Percentiles rank a stretch among this genome's conserved stretches.
phyloP scores from a whole-genome alignment of 805 yeast species.

The Candida hungchunana region DNA sequence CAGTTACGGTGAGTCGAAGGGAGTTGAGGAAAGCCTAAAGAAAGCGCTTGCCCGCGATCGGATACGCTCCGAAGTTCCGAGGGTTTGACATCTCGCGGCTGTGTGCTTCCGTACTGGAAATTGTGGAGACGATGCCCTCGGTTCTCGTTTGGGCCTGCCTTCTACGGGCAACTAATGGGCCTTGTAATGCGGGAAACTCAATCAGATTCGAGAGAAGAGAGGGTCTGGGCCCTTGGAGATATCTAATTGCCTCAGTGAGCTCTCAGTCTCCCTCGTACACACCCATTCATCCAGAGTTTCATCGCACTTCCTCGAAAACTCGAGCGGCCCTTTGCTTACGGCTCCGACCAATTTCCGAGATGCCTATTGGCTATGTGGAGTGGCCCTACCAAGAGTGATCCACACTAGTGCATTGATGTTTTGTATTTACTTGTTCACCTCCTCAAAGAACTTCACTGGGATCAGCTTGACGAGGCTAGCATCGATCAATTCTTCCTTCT shows the following conservation, averaged over 20 bases:
- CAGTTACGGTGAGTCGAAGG: no score
- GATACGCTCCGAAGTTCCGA: constrained; percentile 8
- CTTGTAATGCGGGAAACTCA: no score
- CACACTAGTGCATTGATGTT: no score
- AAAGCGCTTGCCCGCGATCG: constrained; percentile 15
- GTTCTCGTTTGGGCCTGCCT: no score
- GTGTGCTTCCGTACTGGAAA: no score
- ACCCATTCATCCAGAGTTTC: no score
- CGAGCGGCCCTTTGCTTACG: constrained; percentile 2
- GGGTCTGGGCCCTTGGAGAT: no score
- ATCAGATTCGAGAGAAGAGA: no score
- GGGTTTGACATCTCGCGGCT: background rate
- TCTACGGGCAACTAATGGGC: no score
- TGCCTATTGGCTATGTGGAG: constrained; percentile 8
- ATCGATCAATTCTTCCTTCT: constrained; percentile 29
- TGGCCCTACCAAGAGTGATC: constrained; percentile 7
- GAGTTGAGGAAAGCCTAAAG: no score
- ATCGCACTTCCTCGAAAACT: no score
- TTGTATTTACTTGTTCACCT: constrained; percentile 1
- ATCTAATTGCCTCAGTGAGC: background rate
- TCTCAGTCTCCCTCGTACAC: background rate
- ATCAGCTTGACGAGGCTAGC: constrained; percentile 35
- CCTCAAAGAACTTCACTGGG: constrained; percentile 19
- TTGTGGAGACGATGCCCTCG: no score
- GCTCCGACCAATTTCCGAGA: constrained; percentile 8